Conservation (phyloP, 495 filamentous ascomycete species). For the Xylona heveae region DNA sequence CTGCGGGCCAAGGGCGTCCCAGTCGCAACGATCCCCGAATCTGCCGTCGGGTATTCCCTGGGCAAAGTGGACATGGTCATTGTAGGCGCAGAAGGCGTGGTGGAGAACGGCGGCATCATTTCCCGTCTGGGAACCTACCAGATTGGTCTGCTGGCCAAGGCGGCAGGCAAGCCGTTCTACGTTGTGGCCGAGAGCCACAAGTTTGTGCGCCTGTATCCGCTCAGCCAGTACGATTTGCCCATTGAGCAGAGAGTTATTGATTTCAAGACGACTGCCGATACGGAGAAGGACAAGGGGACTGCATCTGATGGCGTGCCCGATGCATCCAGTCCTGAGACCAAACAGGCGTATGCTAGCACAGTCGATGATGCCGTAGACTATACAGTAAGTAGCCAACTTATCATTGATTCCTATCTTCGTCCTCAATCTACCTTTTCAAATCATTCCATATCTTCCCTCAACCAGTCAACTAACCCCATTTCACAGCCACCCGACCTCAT, state of each 20-base stretch:
- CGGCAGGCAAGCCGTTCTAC: conserved; percentile 61
- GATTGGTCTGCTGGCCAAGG: conserved; percentile 62
- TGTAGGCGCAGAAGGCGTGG: conserved; percentile 84
- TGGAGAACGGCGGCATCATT: conserved; percentile 85
- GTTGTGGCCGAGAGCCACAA: conserved; percentile 92
- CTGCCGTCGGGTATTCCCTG: conserved; percentile 69
- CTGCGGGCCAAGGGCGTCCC: conserved; percentile 53
- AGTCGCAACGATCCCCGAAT: conserved; percentile 64
- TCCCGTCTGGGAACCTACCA: conserved; percentile 82
- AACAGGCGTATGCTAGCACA: conserved; percentile 8
- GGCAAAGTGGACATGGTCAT: conserved; percentile 63
- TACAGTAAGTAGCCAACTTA: conserved; percentile 29
- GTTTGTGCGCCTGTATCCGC: conserved; percentile 63
- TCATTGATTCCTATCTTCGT: conserved; percentile 3
- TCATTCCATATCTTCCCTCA: background rate
- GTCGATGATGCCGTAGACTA: conserved; percentile 51
- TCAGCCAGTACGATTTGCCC: conserved; percentile 57
- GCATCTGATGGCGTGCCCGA: conserved; percentile 12
- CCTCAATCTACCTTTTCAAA: background rate
- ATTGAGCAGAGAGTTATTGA: conserved; percentile 56
- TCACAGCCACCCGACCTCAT: conserved; percentile 49
- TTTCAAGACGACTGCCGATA: conserved; percentile 33
- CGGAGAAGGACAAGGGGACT: conserved; percentile 20
- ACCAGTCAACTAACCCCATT: conserved; percentile 2
- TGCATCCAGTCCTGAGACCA: conserved; percentile 6